Base-by-base conservation (phyloP, 2,329 filamentous ascomycete species). In the Fusarium euwallaceae region DNA sequence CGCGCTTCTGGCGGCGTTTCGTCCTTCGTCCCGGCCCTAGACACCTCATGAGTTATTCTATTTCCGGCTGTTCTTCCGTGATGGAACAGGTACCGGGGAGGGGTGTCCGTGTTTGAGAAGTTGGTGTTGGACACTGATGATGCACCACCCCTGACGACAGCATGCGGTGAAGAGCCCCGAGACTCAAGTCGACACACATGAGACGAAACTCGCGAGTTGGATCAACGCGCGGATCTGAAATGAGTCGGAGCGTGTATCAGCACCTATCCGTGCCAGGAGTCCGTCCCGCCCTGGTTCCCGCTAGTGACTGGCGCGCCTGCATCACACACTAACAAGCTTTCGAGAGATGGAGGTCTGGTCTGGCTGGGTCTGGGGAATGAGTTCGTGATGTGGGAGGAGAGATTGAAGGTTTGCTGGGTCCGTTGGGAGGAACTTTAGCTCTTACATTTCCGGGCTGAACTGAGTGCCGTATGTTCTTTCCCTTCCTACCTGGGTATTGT, bases 201-300 rank as follows among this genome's bases (percentile, higher is more conserved):
- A 78, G 76, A 78, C 73, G 76, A 78, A 77, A 73, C 64, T 59
- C 61, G 41, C 29, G 63, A 78, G 74, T 62, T 76, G 71, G 69
- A 64, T 64, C 73, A 75, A 64, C 62, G 71, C 67, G 67, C 64
- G 73, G 74, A 78, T 78, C 74, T 78, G 62, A 64, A 53, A 68
- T 58, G 74, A 77, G 67, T 78, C 76, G 74, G 74, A 70, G 76
- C 76, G 66, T 74, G 73, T 76, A 73, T 75, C 73, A 75, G 63
- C 32, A 53, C 22, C 55, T 53, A 75, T 75, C 73, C 48, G 73
- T 75, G 72, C 73, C 27, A 43, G 48, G 62, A 70, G 67, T 56
- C 63, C 48, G 48, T 45, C 59, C n/a, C 68, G 43, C 53, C 64
- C 48, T 65, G 48, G 69, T 59, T 67, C 51, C 53, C 60, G 34